Evolutionary conservation across 1,284 basidiomycete species (phyloP), one percentile per base, ranked within the genome.

Genomic region (Trametes versicolor): DNA sequence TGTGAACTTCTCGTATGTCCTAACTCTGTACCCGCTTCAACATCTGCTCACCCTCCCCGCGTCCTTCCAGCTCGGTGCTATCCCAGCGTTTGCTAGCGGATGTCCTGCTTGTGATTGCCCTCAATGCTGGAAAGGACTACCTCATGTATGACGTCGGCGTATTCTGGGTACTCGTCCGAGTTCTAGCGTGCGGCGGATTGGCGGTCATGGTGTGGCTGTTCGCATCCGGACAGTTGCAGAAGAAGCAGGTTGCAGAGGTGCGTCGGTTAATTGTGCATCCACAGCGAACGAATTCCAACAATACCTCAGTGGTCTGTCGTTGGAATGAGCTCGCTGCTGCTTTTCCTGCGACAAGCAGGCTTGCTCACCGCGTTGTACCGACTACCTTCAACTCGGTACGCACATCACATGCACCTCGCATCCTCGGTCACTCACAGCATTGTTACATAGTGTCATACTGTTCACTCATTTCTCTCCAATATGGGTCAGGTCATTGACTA

Each of bases 111-210:
- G 88, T 88, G 34, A 75, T 86, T n/a, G 82, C 87, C 10, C 77
- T 91, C 48, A 84, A 87, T 75, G 82, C 85, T 2, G 82, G 84
- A 47, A 91, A 90, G 76, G 88, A 88, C 70, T 87, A 85, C 79
- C 75, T 92, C 3, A 77, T 93, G 53, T 80, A 83, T 54, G 87
- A 91, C 75, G 83, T 89, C 23, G 89, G 89, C 13, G 84, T 90
- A 7, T 89, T 92, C 73, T 92, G 91, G 92, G 80, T 91, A 23
- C 80, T 89, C 34, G 88, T 92, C 78, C 80, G 91, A 66, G 82
- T 91, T 49, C 79, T 93, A 58, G 89, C 88, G 4, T 86, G 86
- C 69, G 88, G 85, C 37, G 89, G 84, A 25, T 71, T 91, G 56
- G 87, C 85, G 23, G 82, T 85, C 50, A 66, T 90, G 37, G 75